Base-by-base conservation (phyloP, 106 monocot species). In the Dendrobium officinale region DNA sequence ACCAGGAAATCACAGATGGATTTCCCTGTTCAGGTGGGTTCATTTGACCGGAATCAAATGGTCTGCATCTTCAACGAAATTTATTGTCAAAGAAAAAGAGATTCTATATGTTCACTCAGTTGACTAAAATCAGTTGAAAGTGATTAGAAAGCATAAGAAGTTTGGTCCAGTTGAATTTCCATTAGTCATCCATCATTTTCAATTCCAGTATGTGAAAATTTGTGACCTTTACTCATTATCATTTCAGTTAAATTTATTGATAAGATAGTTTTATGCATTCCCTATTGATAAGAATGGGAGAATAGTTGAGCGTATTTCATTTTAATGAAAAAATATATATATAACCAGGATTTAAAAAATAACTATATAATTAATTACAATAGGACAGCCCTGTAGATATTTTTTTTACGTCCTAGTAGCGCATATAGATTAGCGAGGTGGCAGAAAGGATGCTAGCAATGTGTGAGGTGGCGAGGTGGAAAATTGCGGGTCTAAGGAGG, bases 11-110 rank as follows among this genome's bases (percentile, higher is more conserved):
- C 97, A 0, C 97, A 94, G 42, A 97, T 97, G 97, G 97, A 97
- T 78, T 97, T 94, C 48, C 97, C 97, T 68, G 94, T 97, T 16
- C 97, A 97, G 97, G 97, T 97, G 81, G 16, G 41, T 79, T 81
- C 49, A 58, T 75, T 76, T 67, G 47, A 41, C 43, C 67, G 15
- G 26, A n/a, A 24, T 67, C 40, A 37, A 40, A 33, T 19, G 40
- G 7, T 29, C 45, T 45, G 45, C 6, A 45, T 45, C 13, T 66
- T n/a, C 1, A 24, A 66, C 64, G 6, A 66, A 58, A 7, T 66
- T 24, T 24, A 66, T 26, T 10, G 4, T 26, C 7, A 24, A 5
- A 3, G 9, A 66, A 7, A 24, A 64, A 24, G 64, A 9, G 3
- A 15, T 66, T 66, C 9, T 26, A 24, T 66, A 24, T 64, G 24